A percentile compares a stretch with the other conserved stretches of the same genome.
Evolutionary conservation across 257 asterid species (phyloP).

Genomic region (Penstemon barbatus): DNA sequence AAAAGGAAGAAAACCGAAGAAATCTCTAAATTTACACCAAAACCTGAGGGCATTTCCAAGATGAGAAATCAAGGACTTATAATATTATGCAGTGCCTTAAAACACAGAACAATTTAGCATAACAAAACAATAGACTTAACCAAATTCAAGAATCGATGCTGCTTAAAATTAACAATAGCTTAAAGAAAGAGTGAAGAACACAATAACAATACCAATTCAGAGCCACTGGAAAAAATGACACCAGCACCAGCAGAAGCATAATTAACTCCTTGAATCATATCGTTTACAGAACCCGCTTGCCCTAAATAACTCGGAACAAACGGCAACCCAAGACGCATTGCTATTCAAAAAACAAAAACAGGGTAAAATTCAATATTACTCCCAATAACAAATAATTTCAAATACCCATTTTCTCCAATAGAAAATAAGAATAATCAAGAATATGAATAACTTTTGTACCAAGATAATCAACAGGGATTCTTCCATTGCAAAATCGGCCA

Average conservation of each 20-base stretch:
- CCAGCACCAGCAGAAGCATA: slow-evolving; percentile 99
- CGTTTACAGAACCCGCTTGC: slow-evolving; percentile 56
- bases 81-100: neutral
- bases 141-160: neutral
- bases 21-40: too few species aligned
- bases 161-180: neutral
- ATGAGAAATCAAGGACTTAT: neutral
- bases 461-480: slow-evolving; percentile 87
- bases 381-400: neutral
- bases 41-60: neutral
- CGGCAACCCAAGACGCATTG: slow-evolving; percentile 76
- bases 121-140: neutral
- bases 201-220: slow-evolving; percentile 65
- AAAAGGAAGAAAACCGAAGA: too few species aligned
- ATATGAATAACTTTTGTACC: slow-evolving; percentile 35
- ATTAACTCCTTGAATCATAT: slow-evolving; percentile 74
- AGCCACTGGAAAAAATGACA: slow-evolving; percentile 87
- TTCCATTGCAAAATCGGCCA: slow-evolving; percentile 91
- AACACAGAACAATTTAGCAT: neutral
- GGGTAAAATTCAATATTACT: neutral
- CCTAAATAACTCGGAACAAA: slow-evolving; percentile 87
- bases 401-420: neutral
- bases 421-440: slow-evolving; percentile 10
- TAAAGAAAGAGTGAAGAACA: slow-evolving; percentile 3
- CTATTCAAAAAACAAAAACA: slow-evolving; percentile 41